Evolutionary conservation across 1,139 yeast species (phyloP).

Genomic region (Candida tetrigidarum): DNA sequence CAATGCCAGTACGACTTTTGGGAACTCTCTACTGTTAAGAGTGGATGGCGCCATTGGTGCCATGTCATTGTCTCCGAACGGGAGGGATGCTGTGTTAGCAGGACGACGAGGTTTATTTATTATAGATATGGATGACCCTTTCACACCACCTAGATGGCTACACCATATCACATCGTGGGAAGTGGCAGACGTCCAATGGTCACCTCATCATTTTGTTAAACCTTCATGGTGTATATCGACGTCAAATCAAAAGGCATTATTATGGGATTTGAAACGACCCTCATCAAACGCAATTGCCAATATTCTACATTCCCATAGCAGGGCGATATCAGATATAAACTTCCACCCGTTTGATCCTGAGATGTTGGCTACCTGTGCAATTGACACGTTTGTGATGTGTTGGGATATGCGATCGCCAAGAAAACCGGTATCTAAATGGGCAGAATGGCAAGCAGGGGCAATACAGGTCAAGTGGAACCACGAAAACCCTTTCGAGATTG

Average conservation of each 20-base stretch:
- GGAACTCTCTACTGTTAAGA: constrained; percentile 77
- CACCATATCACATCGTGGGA: constrained; percentile 97
- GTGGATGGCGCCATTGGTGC: constrained; percentile 96
- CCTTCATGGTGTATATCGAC: constrained; percentile 95
- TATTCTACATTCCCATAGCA: constrained; percentile 83
- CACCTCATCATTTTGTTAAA: constrained; percentile 77
- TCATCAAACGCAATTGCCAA: constrained; percentile 81
- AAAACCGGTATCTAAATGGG: constrained; percentile 74
- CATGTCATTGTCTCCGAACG: constrained; percentile 89
- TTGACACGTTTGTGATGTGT: constrained; percentile 81
- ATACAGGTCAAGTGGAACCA: constrained; percentile 95
- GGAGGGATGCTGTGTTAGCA: constrained; percentile 92
- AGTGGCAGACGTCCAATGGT: constrained; percentile 99
- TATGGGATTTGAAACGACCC: constrained; percentile 87
- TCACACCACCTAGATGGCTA: constrained; percentile 91
- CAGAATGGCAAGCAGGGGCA: constrained; percentile 96
- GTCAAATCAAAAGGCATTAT: constrained; percentile 90
- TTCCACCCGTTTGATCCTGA: constrained; percentile 91
- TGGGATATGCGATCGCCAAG: constrained; percentile 91
- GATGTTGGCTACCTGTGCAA: constrained; percentile 89
- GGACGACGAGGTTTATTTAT: constrained; percentile 86
- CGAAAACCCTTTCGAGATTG: constrained; percentile 72
- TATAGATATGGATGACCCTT: constrained; percentile 94
- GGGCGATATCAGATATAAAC: constrained; percentile 96
- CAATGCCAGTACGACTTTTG: constrained; percentile 60